These are phyloP conservation scores for Xylaria digitata DNA, from an alignment of 2,329 filamentous ascomycete genomes.

Conservation along the genomic window DNA sequence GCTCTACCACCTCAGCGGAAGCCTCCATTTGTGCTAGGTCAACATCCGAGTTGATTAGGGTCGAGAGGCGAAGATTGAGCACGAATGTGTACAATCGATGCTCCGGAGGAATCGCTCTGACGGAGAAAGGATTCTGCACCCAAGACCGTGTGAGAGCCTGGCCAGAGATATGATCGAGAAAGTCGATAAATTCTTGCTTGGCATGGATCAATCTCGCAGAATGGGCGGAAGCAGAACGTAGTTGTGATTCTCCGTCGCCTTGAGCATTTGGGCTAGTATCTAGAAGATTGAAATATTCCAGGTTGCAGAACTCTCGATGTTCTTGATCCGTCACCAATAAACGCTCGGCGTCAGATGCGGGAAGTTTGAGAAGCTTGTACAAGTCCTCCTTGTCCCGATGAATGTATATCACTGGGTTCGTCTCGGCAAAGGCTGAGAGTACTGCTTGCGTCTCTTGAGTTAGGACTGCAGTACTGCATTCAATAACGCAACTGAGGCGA, in stretches of 20 bases:
- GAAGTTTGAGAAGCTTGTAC: slow-evolving; percentile 64
- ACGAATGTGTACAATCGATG: slow-evolving; percentile 70
- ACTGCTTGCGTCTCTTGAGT: slow-evolving; percentile 68
- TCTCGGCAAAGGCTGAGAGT: slow-evolving; percentile 68
- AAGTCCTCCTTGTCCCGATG: slow-evolving; percentile 73
- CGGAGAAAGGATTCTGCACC: slow-evolving; percentile 69
- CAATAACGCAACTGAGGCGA: slow-evolving; percentile 72
- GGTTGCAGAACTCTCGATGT: slow-evolving; percentile 73
- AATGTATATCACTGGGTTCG: slow-evolving; percentile 77
- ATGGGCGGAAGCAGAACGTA: slow-evolving; percentile 60
- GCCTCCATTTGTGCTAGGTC: slow-evolving; percentile 67
- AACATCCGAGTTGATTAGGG: slow-evolving; percentile 63
- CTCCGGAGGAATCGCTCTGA: slow-evolving; percentile 69
- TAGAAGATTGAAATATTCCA: slow-evolving; percentile 78
- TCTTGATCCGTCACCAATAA: slow-evolving; percentile 66
- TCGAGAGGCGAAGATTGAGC: slow-evolving; percentile 70
- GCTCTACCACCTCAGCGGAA: slow-evolving; percentile 68
- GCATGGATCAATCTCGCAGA: slow-evolving; percentile 68
- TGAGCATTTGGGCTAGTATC: slow-evolving; percentile 54
- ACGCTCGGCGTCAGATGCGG: slow-evolving; percentile 62
- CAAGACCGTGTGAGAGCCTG: slow-evolving; percentile 62
- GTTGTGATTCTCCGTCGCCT: slow-evolving; percentile 48
- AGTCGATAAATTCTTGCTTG: slow-evolving; percentile 70
- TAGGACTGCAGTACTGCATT: slow-evolving; percentile 73
- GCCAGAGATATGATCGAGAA: slow-evolving; percentile 68